Percentiles rank a stretch among this genome's conserved stretches.
phyloP scores from a whole-genome alignment of 352 stramenopile genomes.

The Phytophthora agathidicida region DNA sequence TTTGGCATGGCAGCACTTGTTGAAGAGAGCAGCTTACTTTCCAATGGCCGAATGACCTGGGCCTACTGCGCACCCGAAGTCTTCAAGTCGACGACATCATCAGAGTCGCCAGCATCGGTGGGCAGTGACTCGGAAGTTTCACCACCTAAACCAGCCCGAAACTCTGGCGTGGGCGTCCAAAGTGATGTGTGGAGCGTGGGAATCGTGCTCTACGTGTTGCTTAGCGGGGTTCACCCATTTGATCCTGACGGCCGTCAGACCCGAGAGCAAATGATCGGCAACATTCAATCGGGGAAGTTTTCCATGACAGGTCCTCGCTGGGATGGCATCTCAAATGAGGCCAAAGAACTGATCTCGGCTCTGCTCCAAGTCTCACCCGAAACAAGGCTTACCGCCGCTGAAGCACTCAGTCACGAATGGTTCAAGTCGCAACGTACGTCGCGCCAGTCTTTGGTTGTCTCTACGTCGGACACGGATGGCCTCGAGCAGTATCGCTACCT shows the following conservation, averaged over 20 bases:
- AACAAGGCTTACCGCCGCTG: constrained; percentile 34
- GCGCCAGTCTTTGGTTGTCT: constrained; percentile 47
- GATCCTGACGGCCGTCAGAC: constrained; percentile 69
- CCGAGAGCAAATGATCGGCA: constrained; percentile 76
- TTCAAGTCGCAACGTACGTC: constrained; percentile 54
- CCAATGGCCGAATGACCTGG: constrained; percentile 55
- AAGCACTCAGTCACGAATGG: constrained; percentile 56
- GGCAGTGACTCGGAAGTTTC: constrained; percentile 8
- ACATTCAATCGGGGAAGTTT: constrained; percentile 54
- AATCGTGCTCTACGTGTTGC: constrained; percentile 90
- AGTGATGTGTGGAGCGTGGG: constrained; percentile 89
- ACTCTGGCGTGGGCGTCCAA: constrained; percentile 44
- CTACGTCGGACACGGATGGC: constrained; percentile 50
- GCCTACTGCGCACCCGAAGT: constrained; percentile 76
- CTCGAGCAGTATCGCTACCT: constrained; percentile 59
- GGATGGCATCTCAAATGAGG: constrained; percentile 55
- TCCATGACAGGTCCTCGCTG: constrained; percentile 48
- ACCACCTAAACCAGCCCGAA: constrained; percentile 25
- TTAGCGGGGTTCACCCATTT: constrained; percentile 82
- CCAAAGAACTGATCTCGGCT: constrained; percentile 48
- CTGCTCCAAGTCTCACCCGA: constrained; percentile 42
- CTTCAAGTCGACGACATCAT: constrained; percentile 27
- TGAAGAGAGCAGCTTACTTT: constrained; percentile 53
- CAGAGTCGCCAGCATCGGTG: not conserved
- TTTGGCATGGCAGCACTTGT: constrained; percentile 82